Evolutionary conservation across 768 basidiomycete species (phyloP), one percentile per base, ranked within the genome.

Genomic region (Psilocybe cubensis): DNA sequence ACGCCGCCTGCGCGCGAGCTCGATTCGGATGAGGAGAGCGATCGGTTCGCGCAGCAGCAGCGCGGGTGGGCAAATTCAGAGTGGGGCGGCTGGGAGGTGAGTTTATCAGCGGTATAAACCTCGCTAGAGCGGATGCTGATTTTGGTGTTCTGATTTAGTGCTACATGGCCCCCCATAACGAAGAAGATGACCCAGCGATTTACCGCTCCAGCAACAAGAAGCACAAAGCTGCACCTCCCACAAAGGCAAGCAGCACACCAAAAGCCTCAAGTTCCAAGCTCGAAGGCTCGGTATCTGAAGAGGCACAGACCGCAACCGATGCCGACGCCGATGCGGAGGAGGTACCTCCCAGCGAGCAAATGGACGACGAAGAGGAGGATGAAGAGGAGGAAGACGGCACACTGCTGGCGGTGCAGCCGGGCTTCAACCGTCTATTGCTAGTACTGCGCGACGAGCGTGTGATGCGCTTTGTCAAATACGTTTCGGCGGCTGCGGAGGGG

Each of bases 31-130:
- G 69, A 67, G 43, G 71, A 72, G 64, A 67, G 61, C 24, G 69
- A 63, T 46, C 50, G 56, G 40, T 35, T 57, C 52, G 40, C 60
- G 33, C 52, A 58, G 18, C 42, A 52, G 18, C 42, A 56, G 56
- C 60, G 68, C 25, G 85, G 84, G 12, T 92, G 91, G 91, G 79
- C 84, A 67, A 78, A 78, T 14, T 88, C 89, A 10, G 86, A 86
- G 61, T 92, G 87, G 85, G 96, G 96, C 45, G 96, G 92, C 17
- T 98, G 96, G 95, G 95, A 98, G 83, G 92, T 91, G 57, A 45
- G 81, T 33, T 68, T 44, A 54, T 59, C 35, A 51, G 59, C 42
- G 33, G 2, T 52, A 33, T 56, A 43, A 18, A 7, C n/a, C n/a
- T n/a, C n/a, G n/a, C n/a, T n/a, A n/a, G n/a, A n/a, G n/a, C n/a